These are phyloP conservation scores for Zychaea mexicana DNA, from an alignment of 371 early-diverging fungal species.

Conservation along the genomic window DNA sequence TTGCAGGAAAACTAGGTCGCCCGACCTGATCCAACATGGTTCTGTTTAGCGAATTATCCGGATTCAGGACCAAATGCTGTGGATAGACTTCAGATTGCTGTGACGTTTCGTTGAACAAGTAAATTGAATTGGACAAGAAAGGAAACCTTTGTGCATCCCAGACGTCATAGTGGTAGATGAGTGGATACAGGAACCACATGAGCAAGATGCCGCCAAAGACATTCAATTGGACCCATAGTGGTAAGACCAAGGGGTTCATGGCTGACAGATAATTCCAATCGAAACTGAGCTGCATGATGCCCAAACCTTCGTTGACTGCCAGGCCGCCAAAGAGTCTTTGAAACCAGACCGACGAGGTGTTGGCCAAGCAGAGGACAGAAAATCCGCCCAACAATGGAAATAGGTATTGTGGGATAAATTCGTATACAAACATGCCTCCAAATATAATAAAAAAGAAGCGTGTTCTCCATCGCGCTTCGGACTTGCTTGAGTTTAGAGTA, in stretches of 20 bases:
- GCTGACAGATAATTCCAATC: constrained; percentile 50
- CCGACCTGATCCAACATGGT: constrained; percentile 41
- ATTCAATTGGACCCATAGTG: constrained; percentile 58
- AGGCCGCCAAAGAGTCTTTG: constrained; percentile 53
- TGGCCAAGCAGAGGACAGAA: constrained; percentile 50
- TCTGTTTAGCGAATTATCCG: constrained; percentile 36
- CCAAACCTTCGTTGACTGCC: constrained; percentile 50
- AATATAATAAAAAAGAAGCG: constrained; percentile 56
- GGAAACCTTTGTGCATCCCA: constrained; percentile 53
- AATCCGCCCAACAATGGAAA: constrained; percentile 50
- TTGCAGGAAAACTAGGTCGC: constrained; percentile 31
- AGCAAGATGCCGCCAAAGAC: constrained; percentile 36
- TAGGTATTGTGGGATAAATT: constrained; percentile 52
- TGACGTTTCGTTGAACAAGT: constrained; percentile 23
- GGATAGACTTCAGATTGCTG: constrained; percentile 34
- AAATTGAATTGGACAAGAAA: constrained; percentile 45
- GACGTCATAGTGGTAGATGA: constrained; percentile 39
- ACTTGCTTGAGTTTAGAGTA: constrained; percentile 66
- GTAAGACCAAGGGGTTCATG: constrained; percentile 70
- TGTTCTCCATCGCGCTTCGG: constrained; percentile 64
- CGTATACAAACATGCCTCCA: constrained; percentile 37
- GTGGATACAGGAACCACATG: constrained; percentile 41
- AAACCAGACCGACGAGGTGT: constrained; percentile 48
- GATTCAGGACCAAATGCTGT: constrained; percentile 38
- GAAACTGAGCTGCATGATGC: constrained; percentile 50